These are phyloP conservation scores for Curvularia verruculosa DNA, from an alignment of 2,329 filamentous ascomycete genomes.

Conservation along the genomic window DNA sequence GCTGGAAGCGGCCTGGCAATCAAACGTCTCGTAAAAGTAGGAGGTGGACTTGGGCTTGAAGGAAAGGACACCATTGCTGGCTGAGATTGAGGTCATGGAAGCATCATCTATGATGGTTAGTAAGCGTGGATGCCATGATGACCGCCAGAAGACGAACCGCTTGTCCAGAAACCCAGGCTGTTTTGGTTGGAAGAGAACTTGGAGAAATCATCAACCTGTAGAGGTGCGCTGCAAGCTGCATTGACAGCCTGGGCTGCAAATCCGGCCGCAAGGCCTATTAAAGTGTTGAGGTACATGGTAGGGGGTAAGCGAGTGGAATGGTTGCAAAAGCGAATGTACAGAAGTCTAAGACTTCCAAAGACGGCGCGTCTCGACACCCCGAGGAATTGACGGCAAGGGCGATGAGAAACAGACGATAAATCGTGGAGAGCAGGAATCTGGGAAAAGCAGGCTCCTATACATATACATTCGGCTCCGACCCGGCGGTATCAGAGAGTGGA, in stretches of 20 bases:
- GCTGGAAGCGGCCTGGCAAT: conserved; percentile 54
- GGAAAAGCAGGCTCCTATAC: conserved; percentile 20
- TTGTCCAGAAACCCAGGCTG: conserved; percentile 45
- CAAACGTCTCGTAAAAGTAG: conserved; percentile 63
- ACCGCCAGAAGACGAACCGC: conserved; percentile 29
- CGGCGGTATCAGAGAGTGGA: conserved; percentile 26
- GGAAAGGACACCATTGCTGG: conserved; percentile 53
- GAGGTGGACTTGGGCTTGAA: conserved; percentile 58
- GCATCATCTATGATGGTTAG: conserved; percentile 55
- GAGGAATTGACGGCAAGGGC: conserved; percentile 21
- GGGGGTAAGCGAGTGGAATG: conserved; percentile 36
- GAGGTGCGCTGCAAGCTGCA: conserved; percentile 44
- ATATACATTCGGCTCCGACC: conserved; percentile 31
- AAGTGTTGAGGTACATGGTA: conserved; percentile 38
- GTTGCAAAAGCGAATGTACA: conserved; percentile 48
- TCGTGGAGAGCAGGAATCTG: conserved; percentile 20
- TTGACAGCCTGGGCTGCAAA: conserved; percentile 34
- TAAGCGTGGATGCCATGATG: too few species aligned
- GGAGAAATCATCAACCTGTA: conserved; percentile 50
- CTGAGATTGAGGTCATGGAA: conserved; percentile 54
- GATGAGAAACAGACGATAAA: conserved; percentile 27
- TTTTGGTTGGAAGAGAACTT: conserved; percentile 46
- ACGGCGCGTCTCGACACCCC: conserved; percentile 24
- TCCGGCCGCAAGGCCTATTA: conserved; percentile 44
- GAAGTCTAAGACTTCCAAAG: conserved; percentile 43